Percentiles rank a stretch among this genome's conserved stretches.
Evolutionary conservation across 805 yeast species (phyloP).

Genomic region (Ogataea populi-albae): DNA sequence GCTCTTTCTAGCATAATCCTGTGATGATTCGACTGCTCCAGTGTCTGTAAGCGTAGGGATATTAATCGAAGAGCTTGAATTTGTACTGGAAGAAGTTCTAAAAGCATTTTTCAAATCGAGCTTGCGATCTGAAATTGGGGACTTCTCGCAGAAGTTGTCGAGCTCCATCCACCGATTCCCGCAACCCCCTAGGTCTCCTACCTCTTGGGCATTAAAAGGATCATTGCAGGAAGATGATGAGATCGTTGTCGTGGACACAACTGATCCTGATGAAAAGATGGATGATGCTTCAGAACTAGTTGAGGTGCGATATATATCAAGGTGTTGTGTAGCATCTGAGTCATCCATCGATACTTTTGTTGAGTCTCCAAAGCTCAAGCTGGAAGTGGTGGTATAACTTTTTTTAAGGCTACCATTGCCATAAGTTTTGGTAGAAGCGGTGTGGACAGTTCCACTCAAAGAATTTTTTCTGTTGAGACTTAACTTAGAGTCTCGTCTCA

Average conservation of each 20-base stretch:
- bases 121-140: slow-evolving; percentile 18
- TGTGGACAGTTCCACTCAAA: slow-evolving; percentile 10
- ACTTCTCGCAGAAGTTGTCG: slow-evolving; percentile 25
- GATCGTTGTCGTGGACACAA: neutral
- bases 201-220: slow-evolving; percentile 6
- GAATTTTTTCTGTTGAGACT: slow-evolving; percentile 28
- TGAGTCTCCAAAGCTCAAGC: slow-evolving; percentile 24
- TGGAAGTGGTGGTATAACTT: slow-evolving; percentile 19
- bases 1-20: slow-evolving; percentile 2
- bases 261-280: neutral
- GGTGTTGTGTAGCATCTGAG: too few species aligned
- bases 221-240: slow-evolving; percentile 1
- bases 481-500: slow-evolving; percentile 33
- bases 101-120: slow-evolving; percentile 5
- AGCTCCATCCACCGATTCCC: slow-evolving; percentile 22
- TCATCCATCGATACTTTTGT: slow-evolving; percentile 7
- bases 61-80: neutral
- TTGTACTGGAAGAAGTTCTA: neutral
- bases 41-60: neutral
- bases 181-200: slow-evolving; percentile 28
- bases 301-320: too few species aligned
- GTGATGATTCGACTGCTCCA: too few species aligned
- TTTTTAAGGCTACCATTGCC: slow-evolving; percentile 15
- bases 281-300: too few species aligned
- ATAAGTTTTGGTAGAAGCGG: slow-evolving; percentile 8